phyloP scores from a whole-genome alignment of 768 basidiomycete genomes.

The Trametes cinnabarina region DNA sequence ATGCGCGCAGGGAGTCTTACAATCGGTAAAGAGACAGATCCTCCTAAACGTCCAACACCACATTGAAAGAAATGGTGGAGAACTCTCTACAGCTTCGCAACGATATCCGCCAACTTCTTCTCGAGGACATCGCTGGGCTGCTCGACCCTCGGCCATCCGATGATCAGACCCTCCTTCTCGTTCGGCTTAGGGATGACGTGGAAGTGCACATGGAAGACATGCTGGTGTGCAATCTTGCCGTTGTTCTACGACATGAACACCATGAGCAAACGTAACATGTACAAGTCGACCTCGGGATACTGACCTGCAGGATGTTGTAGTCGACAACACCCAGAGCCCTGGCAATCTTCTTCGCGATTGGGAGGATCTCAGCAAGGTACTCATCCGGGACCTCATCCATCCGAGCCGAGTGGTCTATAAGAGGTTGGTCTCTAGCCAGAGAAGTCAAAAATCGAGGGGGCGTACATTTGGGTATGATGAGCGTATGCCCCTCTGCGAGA shows the following conservation, averaged over 20 bases:
- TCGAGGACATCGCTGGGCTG: conserved; percentile 2
- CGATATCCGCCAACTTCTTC: conserved; percentile 4
- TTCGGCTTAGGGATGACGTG: conserved; percentile 89
- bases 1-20: too few species aligned
- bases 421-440: too few species aligned
- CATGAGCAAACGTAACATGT: too few species aligned
- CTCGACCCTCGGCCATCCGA: conserved; percentile 68
- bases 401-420: conserved; percentile 77
- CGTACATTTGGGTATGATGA: conserved; percentile 90
- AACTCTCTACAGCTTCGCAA: background rate
- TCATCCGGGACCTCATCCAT: conserved; percentile 86
- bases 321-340: conserved; percentile 66
- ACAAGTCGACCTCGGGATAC: background rate
- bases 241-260: conserved; percentile 51
- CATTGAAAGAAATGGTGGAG: background rate
- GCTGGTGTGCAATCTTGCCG: conserved; percentile 52
- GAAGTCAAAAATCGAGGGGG: too few species aligned
- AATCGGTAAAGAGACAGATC: too few species aligned
- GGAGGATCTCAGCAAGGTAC: conserved; percentile 70
- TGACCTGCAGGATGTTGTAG: conserved; percentile 81
- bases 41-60: background rate
- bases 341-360: conserved; percentile 87
- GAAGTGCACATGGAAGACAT: conserved; percentile 87
- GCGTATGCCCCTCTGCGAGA: conserved; percentile 80
- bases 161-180: conserved; percentile 67